Evolutionary conservation across 2,329 filamentous ascomycete species (phyloP).

Genomic region (Tolypocladium nubicola): DNA sequence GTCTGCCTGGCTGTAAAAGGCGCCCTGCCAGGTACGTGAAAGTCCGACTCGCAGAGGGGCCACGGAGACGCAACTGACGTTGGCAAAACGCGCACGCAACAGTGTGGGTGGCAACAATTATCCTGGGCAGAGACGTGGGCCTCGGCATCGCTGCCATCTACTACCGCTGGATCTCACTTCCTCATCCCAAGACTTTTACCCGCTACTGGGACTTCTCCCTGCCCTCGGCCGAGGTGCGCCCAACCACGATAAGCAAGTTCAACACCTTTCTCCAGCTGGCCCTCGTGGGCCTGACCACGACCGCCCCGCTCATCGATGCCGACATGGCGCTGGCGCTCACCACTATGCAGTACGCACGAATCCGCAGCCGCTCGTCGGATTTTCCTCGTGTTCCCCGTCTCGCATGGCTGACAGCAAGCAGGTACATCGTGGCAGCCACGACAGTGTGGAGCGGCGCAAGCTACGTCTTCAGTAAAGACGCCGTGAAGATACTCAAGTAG

Average conservation of each 20-base stretch:
- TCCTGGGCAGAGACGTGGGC: constrained; percentile 78
- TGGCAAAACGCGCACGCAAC: not conserved
- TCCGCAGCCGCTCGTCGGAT: not conserved
- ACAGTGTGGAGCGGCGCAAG: constrained; percentile 91
- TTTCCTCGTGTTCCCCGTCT: not conserved
- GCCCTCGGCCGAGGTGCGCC: constrained; percentile 74
- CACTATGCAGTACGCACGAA: constrained; percentile 49
- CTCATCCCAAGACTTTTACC: constrained; percentile 81
- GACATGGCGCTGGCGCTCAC: constrained; percentile 45
- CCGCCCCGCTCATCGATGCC: constrained; percentile 61
- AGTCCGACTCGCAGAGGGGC: not conserved
- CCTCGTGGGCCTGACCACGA: constrained; percentile 75
- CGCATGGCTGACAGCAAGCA: constrained; percentile 20
- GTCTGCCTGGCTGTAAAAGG: constrained; percentile 78
- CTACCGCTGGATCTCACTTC: constrained; percentile 90
- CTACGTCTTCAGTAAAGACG: constrained; percentile 84
- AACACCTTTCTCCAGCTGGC: constrained; percentile 89
- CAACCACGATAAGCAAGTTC: constrained; percentile 77
- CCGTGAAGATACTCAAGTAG: constrained; percentile 67
- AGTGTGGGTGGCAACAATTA: constrained; percentile 84
- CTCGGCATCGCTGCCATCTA: constrained; percentile 83
- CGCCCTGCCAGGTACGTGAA: constrained; percentile 58
- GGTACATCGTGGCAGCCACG: constrained; percentile 76
- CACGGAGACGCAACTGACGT: not conserved
- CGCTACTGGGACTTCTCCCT: constrained; percentile 97